Base-by-base conservation (phyloP, 768 basidiomycete species). In the Phylloporus scabripes region DNA sequence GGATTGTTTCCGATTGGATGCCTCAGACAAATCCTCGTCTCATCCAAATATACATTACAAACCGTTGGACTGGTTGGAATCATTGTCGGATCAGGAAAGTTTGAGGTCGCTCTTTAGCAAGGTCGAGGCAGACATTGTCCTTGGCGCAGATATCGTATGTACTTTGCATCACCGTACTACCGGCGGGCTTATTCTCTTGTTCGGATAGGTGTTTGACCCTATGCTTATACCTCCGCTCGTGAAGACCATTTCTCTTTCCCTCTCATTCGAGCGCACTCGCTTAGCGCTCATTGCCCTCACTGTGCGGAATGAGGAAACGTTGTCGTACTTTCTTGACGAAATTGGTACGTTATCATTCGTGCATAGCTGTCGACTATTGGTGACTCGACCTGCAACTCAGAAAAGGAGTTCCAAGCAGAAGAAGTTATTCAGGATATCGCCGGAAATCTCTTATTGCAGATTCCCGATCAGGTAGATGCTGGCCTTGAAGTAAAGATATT, bases 131-230 rank as follows among this genome's bases (percentile, higher is more conserved):
- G 80, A 86, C 42, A 46, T 89, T 7, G 70, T 91, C 32, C 58
- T 92, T 1, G 87, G 88, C 7, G 82, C 88, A 36, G 88, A 92
- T 60, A 71, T 89, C 41, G 78, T 77, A 51, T 38, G 74, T 57
- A 33, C 38, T 37, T 28, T 32, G 14, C 29, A 39, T 28, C 17
- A 3, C 28, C n/a, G 34, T 44, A 2, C 20, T 44, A 5, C 24
- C 32, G 36, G 37, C 6, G 12, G 31, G 14, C 21, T 39, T n/a
- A 32, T 32, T 23, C 23, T 20, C 23, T 14, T 31, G n/a, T 45
- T 38, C 24, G 20, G 20, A 44, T 51, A 89, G 87, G 80, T 85
- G 6, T 90, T 81, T 57, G 85, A 88, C 57, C 82, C 83, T 7
- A 59, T 60, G 9, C 66, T 88, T 34, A 75, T 87, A 39, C 76